A percentile compares a stretch with the other conserved stretches of the same genome.
Conservation (phyloP, 75 land plant genomes). For the Larix kaempferi region DNA sequence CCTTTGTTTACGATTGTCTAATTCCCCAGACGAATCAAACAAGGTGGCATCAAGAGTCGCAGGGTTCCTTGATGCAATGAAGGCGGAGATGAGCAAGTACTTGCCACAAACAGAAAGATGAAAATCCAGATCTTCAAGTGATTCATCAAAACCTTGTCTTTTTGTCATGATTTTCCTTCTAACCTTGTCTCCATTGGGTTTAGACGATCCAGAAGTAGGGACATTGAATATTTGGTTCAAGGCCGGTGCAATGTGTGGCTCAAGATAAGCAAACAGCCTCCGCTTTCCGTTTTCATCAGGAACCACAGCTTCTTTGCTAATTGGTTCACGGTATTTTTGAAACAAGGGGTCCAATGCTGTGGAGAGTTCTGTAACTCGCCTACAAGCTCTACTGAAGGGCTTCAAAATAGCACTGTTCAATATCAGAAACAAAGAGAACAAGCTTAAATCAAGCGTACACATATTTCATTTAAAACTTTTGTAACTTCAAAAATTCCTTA, state of each 20-base stretch:
- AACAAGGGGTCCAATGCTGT: conserved; percentile 61
- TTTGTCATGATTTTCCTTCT: conserved; percentile 1
- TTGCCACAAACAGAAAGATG: conserved; percentile 86
- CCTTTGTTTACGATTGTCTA: conserved; percentile 50
- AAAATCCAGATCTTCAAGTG: conserved; percentile 50
- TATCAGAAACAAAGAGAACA: not conserved
- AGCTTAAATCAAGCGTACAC: not conserved
- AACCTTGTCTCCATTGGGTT: conserved; percentile 12
- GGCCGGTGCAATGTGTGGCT: conserved; percentile 67
- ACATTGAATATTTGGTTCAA: conserved; percentile 60
- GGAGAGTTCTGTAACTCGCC: conserved; percentile 78
- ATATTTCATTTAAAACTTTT: no score
- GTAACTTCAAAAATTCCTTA: not conserved
- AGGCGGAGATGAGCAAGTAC: conserved; percentile 93
- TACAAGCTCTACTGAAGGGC: conserved; percentile 74
- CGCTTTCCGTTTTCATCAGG: conserved; percentile 80
- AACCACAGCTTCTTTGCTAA: conserved; percentile 31
- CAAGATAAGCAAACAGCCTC: conserved; percentile 57
- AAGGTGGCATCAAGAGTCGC: conserved; percentile 95
- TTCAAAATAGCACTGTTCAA: conserved; percentile 70
- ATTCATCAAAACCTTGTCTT: conserved; percentile 21
- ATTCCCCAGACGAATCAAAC: conserved; percentile 80
- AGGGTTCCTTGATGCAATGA: conserved; percentile 94
- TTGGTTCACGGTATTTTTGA: conserved; percentile 74
- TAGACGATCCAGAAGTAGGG: conserved; percentile 7